Percentiles rank a stretch among this genome's conserved stretches.
Conservation (phyloP, 169 alveolate genomes). For the Ichthyophthirius multifiliis region DNA sequence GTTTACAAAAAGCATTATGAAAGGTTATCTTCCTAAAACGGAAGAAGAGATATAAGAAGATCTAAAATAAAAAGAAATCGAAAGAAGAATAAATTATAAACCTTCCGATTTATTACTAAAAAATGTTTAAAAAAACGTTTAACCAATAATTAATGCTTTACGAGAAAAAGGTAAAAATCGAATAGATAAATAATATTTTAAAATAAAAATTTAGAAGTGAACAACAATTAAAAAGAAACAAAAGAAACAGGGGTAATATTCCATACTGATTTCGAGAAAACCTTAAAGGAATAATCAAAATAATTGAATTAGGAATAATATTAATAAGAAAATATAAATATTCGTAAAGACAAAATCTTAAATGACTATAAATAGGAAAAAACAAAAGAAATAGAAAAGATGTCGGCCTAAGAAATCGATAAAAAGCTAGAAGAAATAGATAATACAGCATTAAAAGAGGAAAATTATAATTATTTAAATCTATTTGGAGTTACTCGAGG, state of each 20-base stretch:
- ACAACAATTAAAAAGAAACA: background rate
- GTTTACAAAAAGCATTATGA: background rate
- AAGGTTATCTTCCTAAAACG: background rate
- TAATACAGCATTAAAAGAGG: background rate
- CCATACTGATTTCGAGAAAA: background rate
- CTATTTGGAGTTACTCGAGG: conserved; percentile 33
- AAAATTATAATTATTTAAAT: conserved; percentile 25
- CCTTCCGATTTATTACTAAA: background rate
- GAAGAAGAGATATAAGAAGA: background rate
- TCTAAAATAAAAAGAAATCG: background rate
- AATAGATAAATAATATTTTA: background rate
- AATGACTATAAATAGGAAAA: background rate
- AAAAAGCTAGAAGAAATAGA: background rate
- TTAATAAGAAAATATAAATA: background rate
- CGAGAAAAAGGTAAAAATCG: background rate
- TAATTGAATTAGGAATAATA: background rate
- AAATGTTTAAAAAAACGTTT: background rate
- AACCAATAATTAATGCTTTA: background rate
- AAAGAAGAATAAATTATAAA: background rate
- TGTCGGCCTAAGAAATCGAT: background rate
- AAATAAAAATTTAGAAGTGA: background rate
- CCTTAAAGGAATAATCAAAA: background rate
- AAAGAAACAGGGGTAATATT: background rate
- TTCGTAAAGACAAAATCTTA: background rate
- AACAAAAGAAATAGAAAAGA: too few relatives aligned